Evolutionary conservation across 2,329 filamentous ascomycete species (phyloP).

Genomic region (Pyrenophora teres): DNA sequence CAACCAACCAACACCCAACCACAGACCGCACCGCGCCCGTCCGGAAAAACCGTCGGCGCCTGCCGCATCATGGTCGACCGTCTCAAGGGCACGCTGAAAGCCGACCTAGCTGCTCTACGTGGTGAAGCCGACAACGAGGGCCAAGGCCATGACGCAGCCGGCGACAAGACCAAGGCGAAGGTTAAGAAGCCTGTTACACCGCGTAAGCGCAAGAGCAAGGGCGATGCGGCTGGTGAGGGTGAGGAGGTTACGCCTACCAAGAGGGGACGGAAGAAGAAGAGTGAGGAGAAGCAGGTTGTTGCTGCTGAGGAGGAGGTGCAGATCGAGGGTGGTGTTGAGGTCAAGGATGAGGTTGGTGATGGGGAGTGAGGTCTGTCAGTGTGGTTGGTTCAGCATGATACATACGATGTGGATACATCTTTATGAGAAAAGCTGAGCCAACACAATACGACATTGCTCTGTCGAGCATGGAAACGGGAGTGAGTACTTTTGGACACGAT

Average conservation of each 20-base stretch:
- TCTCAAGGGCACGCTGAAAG: slow-evolving; percentile 22
- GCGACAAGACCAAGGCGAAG: too few species aligned
- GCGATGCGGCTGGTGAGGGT: slow-evolving; percentile 10
- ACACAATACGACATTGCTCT: too few species aligned
- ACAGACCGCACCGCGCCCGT: slow-evolving; percentile 30
- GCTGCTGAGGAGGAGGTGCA: not conserved
- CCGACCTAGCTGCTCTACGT: slow-evolving; percentile 22
- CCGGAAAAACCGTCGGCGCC: slow-evolving; percentile 19
- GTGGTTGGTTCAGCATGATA: too few species aligned
- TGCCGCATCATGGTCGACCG: slow-evolving; percentile 28
- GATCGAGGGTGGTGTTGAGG: too few species aligned
- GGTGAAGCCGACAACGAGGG: not conserved
- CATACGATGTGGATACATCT: too few species aligned
- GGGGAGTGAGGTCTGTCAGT: too few species aligned
- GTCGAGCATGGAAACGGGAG: too few species aligned
- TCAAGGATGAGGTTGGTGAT: too few species aligned
- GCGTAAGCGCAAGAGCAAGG: slow-evolving; percentile 26
- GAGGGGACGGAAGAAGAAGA: slow-evolving; percentile 10
- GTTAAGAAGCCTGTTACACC: slow-evolving; percentile 13
- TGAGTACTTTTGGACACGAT: too few species aligned
- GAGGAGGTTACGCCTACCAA: not conserved
- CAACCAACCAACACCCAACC: not conserved
- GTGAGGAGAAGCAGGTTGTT: not conserved
- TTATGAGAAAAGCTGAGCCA: too few species aligned
- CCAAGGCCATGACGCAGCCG: not conserved